Evolutionary conservation across 2,329 filamentous ascomycete species (phyloP), one percentile per base, ranked within the genome.

Genomic region (Phialophora macrospora): DNA sequence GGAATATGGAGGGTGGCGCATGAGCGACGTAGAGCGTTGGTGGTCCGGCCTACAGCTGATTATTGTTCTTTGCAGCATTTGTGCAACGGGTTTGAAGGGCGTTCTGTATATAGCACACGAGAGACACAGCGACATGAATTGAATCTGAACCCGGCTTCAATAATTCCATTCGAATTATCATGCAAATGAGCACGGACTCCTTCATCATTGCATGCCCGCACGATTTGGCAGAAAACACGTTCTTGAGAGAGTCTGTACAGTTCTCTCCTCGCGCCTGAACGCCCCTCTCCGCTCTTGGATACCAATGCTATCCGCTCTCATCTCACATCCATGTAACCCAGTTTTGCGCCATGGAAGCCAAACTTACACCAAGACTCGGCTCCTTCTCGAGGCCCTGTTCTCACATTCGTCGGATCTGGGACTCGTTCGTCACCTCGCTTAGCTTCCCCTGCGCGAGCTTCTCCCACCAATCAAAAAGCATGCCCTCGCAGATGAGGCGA

Each of bases 391-490:
- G 12, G 17, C 5, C 17, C 38, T n/a, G 28, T 7, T 7, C 24
- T 66, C 41, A 83, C 94, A 97, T 97, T 72, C 94, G 88, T 72
- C 92, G 89, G 74, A 98, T 97, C 76, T 90, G 84, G 76, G 88
- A 87, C 83, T 98, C 93, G 76, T 92, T 89, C 79, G 87, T 85
- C 80, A 94, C 97, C 80, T 91, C 90, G 67, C 96, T 90, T 72
- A 98, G 83, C 12, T 62, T 64, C 9, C 90, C 91, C 26, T 85
- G 82, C 72, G 95, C 89, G 63, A 98, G 85, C 79, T 91, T 88
- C 75, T 88, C 83, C 95, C 95, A 99, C 95, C 95, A 99, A 79
- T 97, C 90, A 74, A 96, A 99, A 49, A 99, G 86, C 91, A 98
- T 93, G 56, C 92, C 93, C 78, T 98, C 86, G 85, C 95, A 99